Base-by-base conservation (phyloP, 768 basidiomycete genomes). In the Boletus edulis region DNA sequence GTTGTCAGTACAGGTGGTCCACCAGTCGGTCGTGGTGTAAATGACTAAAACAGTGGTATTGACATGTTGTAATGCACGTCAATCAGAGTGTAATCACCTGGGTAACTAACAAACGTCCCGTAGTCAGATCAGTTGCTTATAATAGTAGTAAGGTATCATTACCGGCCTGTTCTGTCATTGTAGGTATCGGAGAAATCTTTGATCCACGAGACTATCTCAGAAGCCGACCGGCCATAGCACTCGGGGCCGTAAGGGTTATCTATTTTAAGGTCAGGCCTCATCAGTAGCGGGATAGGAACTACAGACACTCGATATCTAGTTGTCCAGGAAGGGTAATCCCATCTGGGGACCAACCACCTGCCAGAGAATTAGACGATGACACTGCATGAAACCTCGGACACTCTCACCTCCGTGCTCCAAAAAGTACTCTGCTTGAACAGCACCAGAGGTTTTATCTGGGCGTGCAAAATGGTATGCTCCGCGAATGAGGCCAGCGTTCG, bases 21-120 rank as follows among this genome's bases (percentile, higher is more conserved):
- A 88, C 86, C 86, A 87, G 64, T 79, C 73, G 13, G 82, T 85
- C 5, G 81, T 83, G 31, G 81, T 82, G 59, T 86, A 86, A 51
- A 86, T 83, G 39, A 81, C 81, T 79, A 51, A 12, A 40, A 13
- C 4, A 18, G 12, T 24, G 17, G 34, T 12, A 39, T 66, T 20
- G 60, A 22, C 32, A 43, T 42, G n/a, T 3, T 22, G 11, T 13
- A 17, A 18, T n/a, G 11, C 2, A 7, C 18, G 38, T 45, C 32
- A 67, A 60, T 34, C 48, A 18, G 17, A 18, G 38, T 1, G 38
- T 27, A 15, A 43, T 61, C 35, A 76, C 80, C 69, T 38, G 77
- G 78, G 56, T 70, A 78, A 24, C 80, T 78, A 18, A 24, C 27
- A 46, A 15, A 38, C 20, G 45, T 41, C 2, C 35, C 13, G 4